Base-by-base conservation (phyloP, 768 basidiomycete genomes). In the Pleurotus djamor region DNA sequence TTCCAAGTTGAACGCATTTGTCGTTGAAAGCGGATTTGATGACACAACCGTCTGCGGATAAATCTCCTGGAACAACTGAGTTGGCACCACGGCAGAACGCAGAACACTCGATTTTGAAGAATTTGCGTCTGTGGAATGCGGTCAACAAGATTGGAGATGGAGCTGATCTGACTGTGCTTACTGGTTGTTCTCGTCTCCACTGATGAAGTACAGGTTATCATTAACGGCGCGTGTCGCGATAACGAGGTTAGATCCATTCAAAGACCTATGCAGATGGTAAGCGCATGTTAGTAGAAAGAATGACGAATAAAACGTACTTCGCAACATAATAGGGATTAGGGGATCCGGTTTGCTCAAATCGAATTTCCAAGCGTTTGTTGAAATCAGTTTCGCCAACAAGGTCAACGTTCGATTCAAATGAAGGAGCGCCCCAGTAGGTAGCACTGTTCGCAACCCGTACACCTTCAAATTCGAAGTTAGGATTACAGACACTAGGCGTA, bases 371-470 rank as follows among this genome's bases (percentile, higher is more conserved):
- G 12, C 54, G 54, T 12, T 56, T 41, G 41, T 43, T 56, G 37
- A 56, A 56, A 28, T 56, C 41, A 16, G 16, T 43, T 44, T 56
- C 54, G 4, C 28, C 54, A 44, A 56, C 35, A 17, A 56, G 54
- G 17, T 56, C 54, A 28, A 38, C 38, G 41, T 44, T 44, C 12
- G 37, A 36, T 13, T 28, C 41, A 38, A 56, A 56, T 4, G 54
- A 41, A 44, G 54, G 37, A 32, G 54, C 54, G 9, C 54, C 54
- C 54, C 54, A 56, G 41, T n/a, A 13, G 12, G 44, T 41, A 10
- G 54, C 54, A 45, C 54, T 56, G n/a, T 56, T 56, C 17, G 54
- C 54, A 8, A 56, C 54, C 41, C 54, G 14, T 21, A 56, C 54
- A 44, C 54, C 54, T 32, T 56, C 54, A 8, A 41, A 41, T 17